Evolutionary conservation across 148 eudicot genomes (phyloP).

Genomic region (Chenopodium suecicum): DNA sequence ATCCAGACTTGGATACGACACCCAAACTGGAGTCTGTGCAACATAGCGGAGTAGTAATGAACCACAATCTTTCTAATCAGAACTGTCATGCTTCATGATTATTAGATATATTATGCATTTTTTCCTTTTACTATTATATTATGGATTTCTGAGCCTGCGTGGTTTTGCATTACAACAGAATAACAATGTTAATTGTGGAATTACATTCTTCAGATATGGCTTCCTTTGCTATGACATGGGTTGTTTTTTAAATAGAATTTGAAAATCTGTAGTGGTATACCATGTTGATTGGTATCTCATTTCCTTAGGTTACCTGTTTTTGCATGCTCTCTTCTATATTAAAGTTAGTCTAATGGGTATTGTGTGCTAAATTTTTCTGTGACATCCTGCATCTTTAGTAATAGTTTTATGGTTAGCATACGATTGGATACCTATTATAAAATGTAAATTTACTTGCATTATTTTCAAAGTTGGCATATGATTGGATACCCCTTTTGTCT

Average conservation of each 20-base stretch:
- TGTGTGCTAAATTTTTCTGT: slow-evolving; percentile 4
- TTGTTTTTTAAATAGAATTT: not conserved
- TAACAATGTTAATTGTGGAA: not conserved
- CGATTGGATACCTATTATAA: too few species aligned
- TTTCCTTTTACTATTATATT: too few species aligned
- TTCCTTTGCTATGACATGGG: not conserved
- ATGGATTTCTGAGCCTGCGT: too few species aligned
- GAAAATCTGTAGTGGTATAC: not conserved
- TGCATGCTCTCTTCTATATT: not conserved
- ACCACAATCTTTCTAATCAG: too few species aligned
- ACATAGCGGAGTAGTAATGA: too few species aligned
- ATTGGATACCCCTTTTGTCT: not conserved
- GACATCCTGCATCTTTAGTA: not conserved
- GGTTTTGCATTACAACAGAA: too few species aligned
- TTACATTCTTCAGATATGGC: not conserved
- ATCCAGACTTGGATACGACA: too few species aligned
- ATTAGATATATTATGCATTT: too few species aligned
- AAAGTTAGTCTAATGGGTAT: not conserved
- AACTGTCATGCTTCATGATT: too few species aligned
- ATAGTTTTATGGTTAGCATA: too few species aligned
- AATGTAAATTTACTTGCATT: too few species aligned
- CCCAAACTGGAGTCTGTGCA: too few species aligned
- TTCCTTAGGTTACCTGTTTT: not conserved
- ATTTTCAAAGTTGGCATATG: not conserved
- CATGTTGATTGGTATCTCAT: not conserved